phyloP scores from a whole-genome alignment of 495 filamentous ascomycete genomes.

The Tuber brumale region DNA sequence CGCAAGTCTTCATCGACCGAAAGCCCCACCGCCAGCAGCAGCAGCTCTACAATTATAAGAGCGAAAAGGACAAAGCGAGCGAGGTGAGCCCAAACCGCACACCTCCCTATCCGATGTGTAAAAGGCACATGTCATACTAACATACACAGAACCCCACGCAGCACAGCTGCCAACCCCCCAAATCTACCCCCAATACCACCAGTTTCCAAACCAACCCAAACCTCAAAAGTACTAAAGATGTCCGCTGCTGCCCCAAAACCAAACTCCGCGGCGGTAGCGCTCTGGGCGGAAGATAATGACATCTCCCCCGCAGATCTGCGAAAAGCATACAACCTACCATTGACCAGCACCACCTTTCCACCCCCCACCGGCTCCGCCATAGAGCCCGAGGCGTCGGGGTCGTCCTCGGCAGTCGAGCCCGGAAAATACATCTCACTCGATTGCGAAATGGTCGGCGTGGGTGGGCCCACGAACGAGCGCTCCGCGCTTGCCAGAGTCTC shows the following conservation, averaged over 20 bases:
- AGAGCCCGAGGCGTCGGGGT: slow-evolving; percentile 4
- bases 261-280: slow-evolving; percentile 41
- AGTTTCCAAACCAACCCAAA: neutral
- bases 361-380: slow-evolving; percentile 15
- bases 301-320: slow-evolving; percentile 56
- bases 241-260: slow-evolving; percentile 20
- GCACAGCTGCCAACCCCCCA: neutral
- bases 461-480: slow-evolving; percentile 57
- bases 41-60: neutral
- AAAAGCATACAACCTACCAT: slow-evolving; percentile 50
- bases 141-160: neutral
- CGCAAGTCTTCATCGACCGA: neutral
- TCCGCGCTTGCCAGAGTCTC: slow-evolving; percentile 75
- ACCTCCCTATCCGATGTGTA: neutral
- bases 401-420: slow-evolving; percentile 51
- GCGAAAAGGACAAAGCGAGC: neutral
- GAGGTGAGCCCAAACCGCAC: slow-evolving; percentile 1
- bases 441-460: slow-evolving; percentile 96
- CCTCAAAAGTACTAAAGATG: slow-evolving; percentile 11
- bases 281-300: slow-evolving; percentile 55
- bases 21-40: neutral
- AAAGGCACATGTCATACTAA: slow-evolving; percentile 30
- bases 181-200: neutral
- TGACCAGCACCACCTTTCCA: slow-evolving; percentile 35
- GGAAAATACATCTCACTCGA: slow-evolving; percentile 90